Conservation (phyloP, 2,329 filamentous ascomycete genomes). For the Talaromyces amestolkiae region DNA sequence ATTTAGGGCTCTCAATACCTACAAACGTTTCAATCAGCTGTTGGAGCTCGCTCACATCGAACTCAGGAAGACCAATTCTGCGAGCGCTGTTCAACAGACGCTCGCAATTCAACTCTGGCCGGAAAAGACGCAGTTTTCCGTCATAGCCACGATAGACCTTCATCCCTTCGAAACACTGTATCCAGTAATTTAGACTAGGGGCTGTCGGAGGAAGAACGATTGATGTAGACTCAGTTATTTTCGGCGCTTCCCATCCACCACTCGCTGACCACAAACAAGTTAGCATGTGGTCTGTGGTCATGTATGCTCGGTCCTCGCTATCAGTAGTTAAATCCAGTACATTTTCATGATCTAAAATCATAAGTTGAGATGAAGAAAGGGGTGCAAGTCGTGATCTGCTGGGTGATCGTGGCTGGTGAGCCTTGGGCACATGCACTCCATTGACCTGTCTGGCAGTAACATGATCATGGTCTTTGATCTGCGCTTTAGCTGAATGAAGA, state of each 20-base stretch:
- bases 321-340: background rate
- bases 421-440: background rate
- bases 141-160: constrained; percentile 67
- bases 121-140: constrained; percentile 68
- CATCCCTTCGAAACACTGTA: constrained; percentile 79
- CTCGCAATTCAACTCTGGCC: constrained; percentile 63
- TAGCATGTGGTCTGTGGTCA: constrained; percentile 79
- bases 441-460: background rate
- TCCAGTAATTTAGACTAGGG: constrained; percentile 76
- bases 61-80: constrained; percentile 70
- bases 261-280: constrained; percentile 61
- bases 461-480: background rate
- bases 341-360: background rate
- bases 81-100: constrained; percentile 54
- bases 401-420: background rate
- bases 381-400: background rate
- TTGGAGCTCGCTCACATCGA: constrained; percentile 66
- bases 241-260: constrained; percentile 66
- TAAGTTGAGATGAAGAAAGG: background rate
- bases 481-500: background rate
- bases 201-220: constrained; percentile 72
- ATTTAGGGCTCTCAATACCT: constrained; percentile 26
- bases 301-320: background rate
- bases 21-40: constrained; percentile 65
- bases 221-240: constrained; percentile 70